Evolutionary conservation across 202 grass and related monocot genomes (phyloP).

Genomic region (Cymbopogon flexuosus): DNA sequence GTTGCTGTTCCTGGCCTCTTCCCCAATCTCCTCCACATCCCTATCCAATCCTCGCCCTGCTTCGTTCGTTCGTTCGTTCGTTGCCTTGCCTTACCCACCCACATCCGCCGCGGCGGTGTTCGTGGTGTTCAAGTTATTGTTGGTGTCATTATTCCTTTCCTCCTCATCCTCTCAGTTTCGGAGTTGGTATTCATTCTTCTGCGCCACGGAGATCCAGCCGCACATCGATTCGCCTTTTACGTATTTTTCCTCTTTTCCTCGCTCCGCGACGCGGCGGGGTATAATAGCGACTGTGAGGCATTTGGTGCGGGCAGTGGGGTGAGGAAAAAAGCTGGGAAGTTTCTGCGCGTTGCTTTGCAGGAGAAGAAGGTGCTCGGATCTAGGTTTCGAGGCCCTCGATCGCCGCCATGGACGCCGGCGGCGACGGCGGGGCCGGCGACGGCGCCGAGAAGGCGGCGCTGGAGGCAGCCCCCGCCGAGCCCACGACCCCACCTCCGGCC

Average conservation of each 20-base stretch:
- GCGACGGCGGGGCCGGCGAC: constrained; percentile 24
- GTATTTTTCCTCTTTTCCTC: no score
- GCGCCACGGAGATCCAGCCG: constrained; percentile 43
- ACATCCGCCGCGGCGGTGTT: constrained; percentile 14
- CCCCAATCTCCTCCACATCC: constrained; percentile 36
- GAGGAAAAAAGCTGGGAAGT: constrained; percentile 19
- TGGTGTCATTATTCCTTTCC: constrained; percentile 24
- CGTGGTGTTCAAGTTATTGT: constrained; percentile 39
- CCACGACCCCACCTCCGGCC: constrained; percentile 12
- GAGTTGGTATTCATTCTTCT: constrained; percentile 19
- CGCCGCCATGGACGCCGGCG: constrained; percentile 32
- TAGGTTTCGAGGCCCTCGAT: constrained; percentile 36
- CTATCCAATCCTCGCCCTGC: not conserved
- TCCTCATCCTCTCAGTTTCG: not conserved
- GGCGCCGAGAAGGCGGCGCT: constrained; percentile 26
- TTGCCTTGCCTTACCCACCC: not conserved
- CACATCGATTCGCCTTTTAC: constrained; percentile 41
- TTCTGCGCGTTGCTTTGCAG: constrained; percentile 8
- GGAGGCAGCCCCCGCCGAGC: constrained; percentile 5
- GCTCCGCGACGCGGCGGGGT: not conserved
- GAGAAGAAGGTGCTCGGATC: constrained; percentile 36
- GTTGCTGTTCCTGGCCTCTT: constrained; percentile 32
- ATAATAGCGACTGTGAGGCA: constrained; percentile 30
- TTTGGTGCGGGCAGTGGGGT: constrained; percentile 5
- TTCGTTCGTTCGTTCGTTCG: not conserved